phyloP scores from a whole-genome alignment of 495 filamentous ascomycete genomes.

The Podospora australis region DNA sequence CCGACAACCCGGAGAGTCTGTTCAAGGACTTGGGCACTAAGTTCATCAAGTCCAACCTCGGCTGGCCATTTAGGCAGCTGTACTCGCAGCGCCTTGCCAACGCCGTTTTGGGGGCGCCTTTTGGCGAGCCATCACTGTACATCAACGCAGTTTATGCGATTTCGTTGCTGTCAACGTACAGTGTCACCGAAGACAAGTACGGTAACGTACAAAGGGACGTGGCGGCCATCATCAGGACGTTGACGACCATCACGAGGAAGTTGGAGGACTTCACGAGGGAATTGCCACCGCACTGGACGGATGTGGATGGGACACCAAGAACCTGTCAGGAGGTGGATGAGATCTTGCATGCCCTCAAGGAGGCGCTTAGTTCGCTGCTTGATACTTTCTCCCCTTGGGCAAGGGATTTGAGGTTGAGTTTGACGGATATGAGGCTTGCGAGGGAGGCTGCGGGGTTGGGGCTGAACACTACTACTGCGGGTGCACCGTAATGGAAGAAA shows the following conservation, averaged over 20 bases:
- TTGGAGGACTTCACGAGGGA: conserved; percentile 60
- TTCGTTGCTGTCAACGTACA: conserved; percentile 59
- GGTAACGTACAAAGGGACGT: conserved; percentile 80
- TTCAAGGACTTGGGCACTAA: conserved; percentile 23
- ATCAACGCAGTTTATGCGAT: conserved; percentile 66
- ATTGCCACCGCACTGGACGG: conserved; percentile 74
- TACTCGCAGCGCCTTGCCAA: conserved; percentile 55
- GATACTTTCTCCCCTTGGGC: conserved; percentile 64
- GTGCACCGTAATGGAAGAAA: too few species aligned
- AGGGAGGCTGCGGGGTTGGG: conserved; percentile 50
- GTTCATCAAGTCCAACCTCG: conserved; percentile 49
- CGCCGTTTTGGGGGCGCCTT: conserved; percentile 63
- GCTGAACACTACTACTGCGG: too few species aligned
- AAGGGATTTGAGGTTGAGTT: conserved; percentile 55
- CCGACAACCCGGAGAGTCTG: conserved; percentile 33
- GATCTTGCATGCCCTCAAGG: conserved; percentile 52
- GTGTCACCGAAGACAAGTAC: conserved; percentile 75
- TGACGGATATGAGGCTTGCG: conserved; percentile 62
- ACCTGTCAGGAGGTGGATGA: conserved; percentile 55
- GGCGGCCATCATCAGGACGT: conserved; percentile 60
- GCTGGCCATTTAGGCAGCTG: conserved; percentile 63
- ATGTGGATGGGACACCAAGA: conserved; percentile 48
- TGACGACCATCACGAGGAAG: conserved; percentile 58
- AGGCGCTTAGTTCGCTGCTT: conserved; percentile 55
- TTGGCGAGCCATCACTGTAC: conserved; percentile 56